Percentiles rank a stretch among this genome's conserved stretches.
phyloP scores from a whole-genome alignment of 1,139 yeast genomes.

The Keqinozyma sinolaborantium region DNA sequence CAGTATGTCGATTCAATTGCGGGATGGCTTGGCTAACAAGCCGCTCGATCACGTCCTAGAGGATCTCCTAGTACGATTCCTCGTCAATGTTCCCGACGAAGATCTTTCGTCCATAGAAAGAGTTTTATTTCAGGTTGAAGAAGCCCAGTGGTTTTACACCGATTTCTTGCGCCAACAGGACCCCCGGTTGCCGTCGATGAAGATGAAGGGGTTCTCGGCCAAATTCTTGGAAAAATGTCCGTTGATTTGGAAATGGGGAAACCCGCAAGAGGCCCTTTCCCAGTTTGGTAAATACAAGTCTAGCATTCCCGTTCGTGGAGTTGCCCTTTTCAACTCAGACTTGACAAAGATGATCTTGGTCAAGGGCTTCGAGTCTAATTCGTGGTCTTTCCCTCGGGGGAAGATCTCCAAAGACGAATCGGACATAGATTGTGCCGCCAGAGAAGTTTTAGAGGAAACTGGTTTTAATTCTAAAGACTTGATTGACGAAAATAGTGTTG shows the following conservation, averaged over 20 bases:
- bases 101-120: conserved; percentile 85
- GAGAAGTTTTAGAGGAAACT: conserved; percentile 95
- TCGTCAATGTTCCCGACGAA: conserved; percentile 88
- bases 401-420: conserved; percentile 92
- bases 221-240: conserved; percentile 78
- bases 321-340: conserved; percentile 75
- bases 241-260: conserved; percentile 81
- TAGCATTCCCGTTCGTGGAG: conserved; percentile 94
- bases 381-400: conserved; percentile 98
- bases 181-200: conserved; percentile 74
- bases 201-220: conserved; percentile 76
- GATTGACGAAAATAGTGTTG: conserved; percentile 65
- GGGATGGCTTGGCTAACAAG: conserved; percentile 53
- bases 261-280: conserved; percentile 68
- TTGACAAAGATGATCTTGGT: conserved; percentile 74
- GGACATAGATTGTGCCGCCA: conserved; percentile 87
- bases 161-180: conserved; percentile 77
- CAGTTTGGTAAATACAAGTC: conserved; percentile 83
- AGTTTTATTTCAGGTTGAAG: conserved; percentile 91
- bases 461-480: conserved; percentile 78
- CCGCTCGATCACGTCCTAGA: conserved; percentile 77
- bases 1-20: conserved; percentile 51
- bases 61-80: conserved; percentile 84
- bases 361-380: conserved; percentile 76
- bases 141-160: conserved; percentile 96